Percentiles rank a stretch among this genome's conserved stretches.
These are phyloP conservation scores for Mentha longifolia DNA, from an alignment of 257 asterid genomes.

Conservation along the genomic window DNA sequence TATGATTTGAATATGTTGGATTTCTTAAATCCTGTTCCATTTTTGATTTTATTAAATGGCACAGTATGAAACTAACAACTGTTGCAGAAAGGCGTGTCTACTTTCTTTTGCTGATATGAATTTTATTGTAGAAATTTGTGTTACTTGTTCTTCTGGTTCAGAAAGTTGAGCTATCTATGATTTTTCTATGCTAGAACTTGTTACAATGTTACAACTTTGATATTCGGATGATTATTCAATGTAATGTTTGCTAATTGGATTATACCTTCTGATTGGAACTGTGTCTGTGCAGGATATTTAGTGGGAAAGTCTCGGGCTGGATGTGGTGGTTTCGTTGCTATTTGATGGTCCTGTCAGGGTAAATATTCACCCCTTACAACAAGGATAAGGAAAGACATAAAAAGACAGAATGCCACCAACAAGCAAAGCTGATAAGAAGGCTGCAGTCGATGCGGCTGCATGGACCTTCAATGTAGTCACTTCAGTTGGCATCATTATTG, in stretches of 20 bases:
- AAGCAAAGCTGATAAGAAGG: slow-evolving; percentile 94
- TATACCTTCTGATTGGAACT: slow-evolving; percentile 10
- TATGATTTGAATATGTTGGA: slow-evolving; percentile 15
- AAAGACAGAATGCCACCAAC: slow-evolving; percentile 70
- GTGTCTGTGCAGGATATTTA: slow-evolving; percentile 37
- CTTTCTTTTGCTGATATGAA: background rate
- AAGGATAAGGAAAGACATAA: slow-evolving; percentile 24
- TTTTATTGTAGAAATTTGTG: slow-evolving; percentile 15
- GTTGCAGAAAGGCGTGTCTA: background rate
- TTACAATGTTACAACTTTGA: background rate
- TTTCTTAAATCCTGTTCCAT: background rate
- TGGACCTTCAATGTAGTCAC: slow-evolving; percentile 98
- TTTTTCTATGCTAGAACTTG: background rate
- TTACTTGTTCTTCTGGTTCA: background rate
- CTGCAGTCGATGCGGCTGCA: slow-evolving; percentile 87
- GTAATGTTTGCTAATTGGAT: slow-evolving; percentile 10
- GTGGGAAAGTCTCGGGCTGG: slow-evolving; percentile 34
- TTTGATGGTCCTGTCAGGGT: slow-evolving; percentile 54
- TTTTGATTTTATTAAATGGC: background rate
- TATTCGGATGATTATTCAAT: background rate
- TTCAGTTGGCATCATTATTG: slow-evolving; percentile 94
- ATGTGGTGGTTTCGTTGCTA: slow-evolving; percentile 43
- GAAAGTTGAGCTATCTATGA: background rate
- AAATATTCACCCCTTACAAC: slow-evolving; percentile 38
- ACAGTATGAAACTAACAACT: background rate